Evolutionary conservation across 1,284 basidiomycete species (phyloP), one percentile per base, ranked within the genome.

Genomic region (Melanopsichium pennsylvanicum): DNA sequence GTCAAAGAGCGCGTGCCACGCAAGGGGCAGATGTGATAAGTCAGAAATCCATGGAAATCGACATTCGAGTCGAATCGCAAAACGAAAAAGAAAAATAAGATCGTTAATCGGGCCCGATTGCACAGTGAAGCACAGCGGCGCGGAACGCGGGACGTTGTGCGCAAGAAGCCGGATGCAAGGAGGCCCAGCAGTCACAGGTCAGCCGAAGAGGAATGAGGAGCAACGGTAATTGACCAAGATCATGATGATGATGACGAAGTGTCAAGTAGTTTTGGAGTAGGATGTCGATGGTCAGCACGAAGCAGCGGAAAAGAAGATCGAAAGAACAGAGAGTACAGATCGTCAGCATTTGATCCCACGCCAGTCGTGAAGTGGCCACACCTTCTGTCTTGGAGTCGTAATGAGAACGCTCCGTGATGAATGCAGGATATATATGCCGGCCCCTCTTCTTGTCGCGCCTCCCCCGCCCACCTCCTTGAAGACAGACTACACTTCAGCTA

Each of bases 1-100:
- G 52, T 55, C 52, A 40, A 27, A 39, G 37, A 59, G 42, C 43
- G 48, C 57, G 27, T 61, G 41, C 51, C 59, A 62, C 34, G 59
- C 59, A 62, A 62, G 47, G 47, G 38, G 57, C 48, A 8, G 27
- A 29, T 29, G 27, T 29, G 8, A 22, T 48, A 33, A 38, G 32
- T 38, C 18, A 8, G n/a, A 22, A 12, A 37, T 29, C 27, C 7
- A 8, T 29, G 25, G 22, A 8, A 15, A 15, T 34, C 15, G 32
- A 34, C 16, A 26, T n/a, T 25, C 16, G 13, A 16, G 27, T 16
- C 23, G 23, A 18, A 44, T 35, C 32, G 37, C 38, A 33, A 38
- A 16, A n/a, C 23, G 34, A 35, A 37, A 37, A n/a, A 22, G 26
- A 16, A n/a, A n/a, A n/a, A n/a, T n/a, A n/a, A n/a, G n/a, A n/a